These are phyloP conservation scores for Simplicillium sp. DNA, from an alignment of 2,329 filamentous ascomycete genomes.

Conservation along the genomic window DNA sequence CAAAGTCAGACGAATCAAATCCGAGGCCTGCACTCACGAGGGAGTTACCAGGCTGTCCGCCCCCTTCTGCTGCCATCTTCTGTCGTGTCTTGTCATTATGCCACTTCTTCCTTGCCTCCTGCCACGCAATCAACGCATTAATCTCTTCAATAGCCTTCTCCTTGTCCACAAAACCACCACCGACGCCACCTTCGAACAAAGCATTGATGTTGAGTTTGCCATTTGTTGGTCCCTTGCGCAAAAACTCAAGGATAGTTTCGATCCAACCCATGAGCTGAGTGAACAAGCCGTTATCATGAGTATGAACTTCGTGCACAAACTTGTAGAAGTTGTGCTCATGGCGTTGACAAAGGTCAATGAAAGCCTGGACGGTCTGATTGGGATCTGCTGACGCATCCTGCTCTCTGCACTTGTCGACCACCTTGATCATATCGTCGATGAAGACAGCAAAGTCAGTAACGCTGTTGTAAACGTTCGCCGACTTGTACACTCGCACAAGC, in stretches of 20 bases:
- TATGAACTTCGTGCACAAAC: conserved; percentile 95
- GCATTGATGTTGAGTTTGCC: conserved; percentile 92
- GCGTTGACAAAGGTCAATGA: conserved; percentile 90
- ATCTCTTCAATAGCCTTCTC: conserved; percentile 69
- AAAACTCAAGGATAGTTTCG: conserved; percentile 87
- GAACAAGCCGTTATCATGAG: conserved; percentile 93
- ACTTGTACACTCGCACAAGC: conserved; percentile 94
- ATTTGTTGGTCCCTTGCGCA: conserved; percentile 75
- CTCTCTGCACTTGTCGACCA: conserved; percentile 55
- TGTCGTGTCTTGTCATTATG: conserved; percentile 95
- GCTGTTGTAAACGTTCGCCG: conserved; percentile 93
- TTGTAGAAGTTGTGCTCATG: conserved; percentile 98
- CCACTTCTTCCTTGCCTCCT: conserved; percentile 94
- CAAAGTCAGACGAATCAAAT: conserved; percentile 82
- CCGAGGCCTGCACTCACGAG: conserved; percentile 42
- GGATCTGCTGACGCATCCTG: conserved; percentile 88
- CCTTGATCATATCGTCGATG: conserved; percentile 82
- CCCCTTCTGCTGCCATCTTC: conserved; percentile 84
- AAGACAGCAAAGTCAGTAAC: conserved; percentile 95
- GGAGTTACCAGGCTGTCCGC: conserved; percentile 33
- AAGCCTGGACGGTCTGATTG: conserved; percentile 95
- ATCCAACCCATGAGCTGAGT: conserved; percentile 96
- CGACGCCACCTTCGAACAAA: conserved; percentile 72
- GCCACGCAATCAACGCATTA: conserved; percentile 81
- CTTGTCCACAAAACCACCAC: conserved; percentile 59